These are phyloP conservation scores for Fusarium xyrophilum DNA, from an alignment of 2,329 filamentous ascomycete species.

Conservation along the genomic window DNA sequence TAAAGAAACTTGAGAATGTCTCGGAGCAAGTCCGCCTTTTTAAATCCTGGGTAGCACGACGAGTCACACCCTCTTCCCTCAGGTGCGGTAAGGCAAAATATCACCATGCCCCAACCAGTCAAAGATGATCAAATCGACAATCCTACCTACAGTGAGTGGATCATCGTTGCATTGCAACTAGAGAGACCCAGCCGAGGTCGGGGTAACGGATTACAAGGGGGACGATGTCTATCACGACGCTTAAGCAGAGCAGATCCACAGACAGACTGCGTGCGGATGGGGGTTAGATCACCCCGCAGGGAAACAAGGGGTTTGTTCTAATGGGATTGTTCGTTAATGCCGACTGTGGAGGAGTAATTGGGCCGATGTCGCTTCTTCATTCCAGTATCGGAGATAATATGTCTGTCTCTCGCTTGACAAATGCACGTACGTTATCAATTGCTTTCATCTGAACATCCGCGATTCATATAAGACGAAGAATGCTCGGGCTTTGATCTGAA, in stretches of 20 bases:
- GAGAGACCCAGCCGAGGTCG: slow-evolving; percentile 31
- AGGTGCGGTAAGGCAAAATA: neutral
- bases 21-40: slow-evolving; percentile 22
- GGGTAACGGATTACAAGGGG: slow-evolving; percentile 6
- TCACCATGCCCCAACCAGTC: neutral
- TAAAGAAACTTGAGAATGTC: slow-evolving; percentile 21
- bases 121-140: slow-evolving; percentile 17
- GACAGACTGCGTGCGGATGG: slow-evolving; percentile 1
- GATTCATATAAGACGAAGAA: neutral
- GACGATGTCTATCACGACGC: slow-evolving; percentile 10
- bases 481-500: neutral
- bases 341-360: neutral
- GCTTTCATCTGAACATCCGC: neutral
- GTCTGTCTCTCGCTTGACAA: slow-evolving; percentile 5
- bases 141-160: slow-evolving; percentile 8
- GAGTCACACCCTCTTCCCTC: slow-evolving; percentile 16
- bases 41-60: slow-evolving; percentile 2
- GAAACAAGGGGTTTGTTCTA: slow-evolving; percentile 17
- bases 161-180: slow-evolving; percentile 1
- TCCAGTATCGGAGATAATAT: slow-evolving; percentile 14
- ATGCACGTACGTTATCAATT: neutral
- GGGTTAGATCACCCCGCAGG: slow-evolving; percentile 27
- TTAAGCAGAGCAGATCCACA: slow-evolving; percentile 7
- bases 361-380: slow-evolving; percentile 30
- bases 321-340: slow-evolving; percentile 7